A percentile compares a stretch with the other conserved stretches of the same genome.
Evolutionary conservation across 352 stramenopile genomes (phyloP).

Genomic region (Phytophthora sojae): DNA sequence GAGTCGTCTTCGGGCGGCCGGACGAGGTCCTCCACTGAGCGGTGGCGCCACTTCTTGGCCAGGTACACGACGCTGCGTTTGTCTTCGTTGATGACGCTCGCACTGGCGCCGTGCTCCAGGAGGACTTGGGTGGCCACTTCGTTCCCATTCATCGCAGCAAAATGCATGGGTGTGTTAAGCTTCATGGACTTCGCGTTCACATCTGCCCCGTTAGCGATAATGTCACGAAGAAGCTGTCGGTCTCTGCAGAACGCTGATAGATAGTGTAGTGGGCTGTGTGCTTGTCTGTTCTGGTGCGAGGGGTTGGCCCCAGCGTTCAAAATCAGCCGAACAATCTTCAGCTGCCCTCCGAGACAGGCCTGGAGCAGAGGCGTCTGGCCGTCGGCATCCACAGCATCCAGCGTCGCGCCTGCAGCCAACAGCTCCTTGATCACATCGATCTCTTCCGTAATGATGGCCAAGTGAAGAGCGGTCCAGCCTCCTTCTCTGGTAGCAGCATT

Average conservation of each 20-base stretch:
- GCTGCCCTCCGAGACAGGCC: constrained; percentile 62
- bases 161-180: constrained; percentile 78
- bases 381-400: constrained; percentile 70
- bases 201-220: constrained; percentile 60
- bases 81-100: constrained; percentile 78
- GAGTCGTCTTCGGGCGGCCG: constrained; percentile 51
- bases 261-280: constrained; percentile 71
- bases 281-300: constrained; percentile 75
- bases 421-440: constrained; percentile 55
- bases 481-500: constrained; percentile 60
- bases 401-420: constrained; percentile 49
- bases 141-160: constrained; percentile 82
- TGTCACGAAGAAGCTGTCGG: constrained; percentile 47
- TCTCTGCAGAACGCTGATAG: constrained; percentile 71
- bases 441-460: constrained; percentile 71
- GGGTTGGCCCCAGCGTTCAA: constrained; percentile 60
- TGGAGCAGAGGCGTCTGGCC: constrained; percentile 68
- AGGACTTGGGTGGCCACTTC: constrained; percentile 69
- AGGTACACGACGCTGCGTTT: constrained; percentile 80
- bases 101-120: constrained; percentile 62
- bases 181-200: constrained; percentile 79
- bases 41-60: constrained; percentile 78
- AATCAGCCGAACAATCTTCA: constrained; percentile 58
- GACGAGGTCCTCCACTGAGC: constrained; percentile 62
- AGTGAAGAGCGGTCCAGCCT: constrained; percentile 63